Evolutionary conservation across 1,284 basidiomycete species (phyloP).

Genomic region (Heliocybe sulcata): DNA sequence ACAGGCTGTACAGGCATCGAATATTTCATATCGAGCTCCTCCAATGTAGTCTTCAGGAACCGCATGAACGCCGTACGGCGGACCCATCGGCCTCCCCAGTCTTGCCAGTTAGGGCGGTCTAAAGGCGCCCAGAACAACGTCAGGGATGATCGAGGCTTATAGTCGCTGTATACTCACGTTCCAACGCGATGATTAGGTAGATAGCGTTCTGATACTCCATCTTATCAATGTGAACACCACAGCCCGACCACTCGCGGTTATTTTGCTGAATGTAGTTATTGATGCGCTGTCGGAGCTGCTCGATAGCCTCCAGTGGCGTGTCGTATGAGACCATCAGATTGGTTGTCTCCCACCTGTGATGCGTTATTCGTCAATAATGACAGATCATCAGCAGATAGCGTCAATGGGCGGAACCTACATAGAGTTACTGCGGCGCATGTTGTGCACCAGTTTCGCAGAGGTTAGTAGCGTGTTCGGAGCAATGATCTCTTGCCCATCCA

Average conservation of each 20-base stretch:
- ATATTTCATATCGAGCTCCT: constrained; percentile 68
- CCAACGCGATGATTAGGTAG: constrained; percentile 61
- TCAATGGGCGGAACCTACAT: constrained; percentile 35
- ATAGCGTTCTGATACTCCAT: constrained; percentile 75
- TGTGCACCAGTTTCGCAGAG: constrained; percentile 70
- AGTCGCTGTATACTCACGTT: constrained; percentile 44
- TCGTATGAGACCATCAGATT: constrained; percentile 56
- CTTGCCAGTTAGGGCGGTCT: constrained; percentile 82
- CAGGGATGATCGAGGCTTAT: background rate
- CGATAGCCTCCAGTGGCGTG: constrained; percentile 62
- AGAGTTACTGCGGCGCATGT: constrained; percentile 66
- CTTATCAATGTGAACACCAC: constrained; percentile 59
- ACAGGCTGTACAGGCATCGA: constrained; percentile 68
- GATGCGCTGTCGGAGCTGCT: constrained; percentile 55
- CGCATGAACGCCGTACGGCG: constrained; percentile 70
- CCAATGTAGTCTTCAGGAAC: constrained; percentile 58
- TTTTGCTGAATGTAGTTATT: constrained; percentile 59
- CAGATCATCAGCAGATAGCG: no score
- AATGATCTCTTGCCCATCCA: constrained; percentile 75
- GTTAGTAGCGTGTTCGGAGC: constrained; percentile 78
- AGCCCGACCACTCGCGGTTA: constrained; percentile 67
- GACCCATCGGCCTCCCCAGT: constrained; percentile 76
- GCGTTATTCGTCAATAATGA: constrained; percentile 13
- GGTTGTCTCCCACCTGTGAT: constrained; percentile 70
- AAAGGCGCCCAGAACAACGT: constrained; percentile 2